Evolutionary conservation across 2,329 filamentous ascomycete genomes (phyloP).

Genomic region (Cordyceps cicadae): DNA sequence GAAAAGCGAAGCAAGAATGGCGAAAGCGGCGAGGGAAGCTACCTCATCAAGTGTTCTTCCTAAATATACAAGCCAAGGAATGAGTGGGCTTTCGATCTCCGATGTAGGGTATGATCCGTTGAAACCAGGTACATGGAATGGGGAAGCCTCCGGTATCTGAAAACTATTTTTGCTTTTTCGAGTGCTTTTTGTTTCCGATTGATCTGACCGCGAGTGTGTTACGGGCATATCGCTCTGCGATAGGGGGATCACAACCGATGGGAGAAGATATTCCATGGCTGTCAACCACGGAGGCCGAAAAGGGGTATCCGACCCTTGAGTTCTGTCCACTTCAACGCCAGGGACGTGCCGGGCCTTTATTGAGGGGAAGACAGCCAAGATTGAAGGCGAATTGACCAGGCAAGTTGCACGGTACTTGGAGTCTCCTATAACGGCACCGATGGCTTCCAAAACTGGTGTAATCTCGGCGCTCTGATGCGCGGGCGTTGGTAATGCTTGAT

Average conservation of each 20-base stretch:
- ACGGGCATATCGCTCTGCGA: constrained; percentile 22
- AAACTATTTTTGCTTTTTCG: constrained; percentile 23
- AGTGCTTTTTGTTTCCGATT: constrained; percentile 22
- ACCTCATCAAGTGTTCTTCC: constrained; percentile 49
- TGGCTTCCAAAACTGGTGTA: constrained; percentile 65
- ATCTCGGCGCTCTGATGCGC: constrained; percentile 53
- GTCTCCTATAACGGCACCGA: constrained; percentile 66
- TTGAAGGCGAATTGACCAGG: constrained; percentile 58
- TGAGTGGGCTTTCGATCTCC: constrained; percentile 59
- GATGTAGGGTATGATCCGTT: constrained; percentile 35
- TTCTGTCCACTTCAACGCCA: constrained; percentile 39
- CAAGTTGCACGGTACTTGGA: constrained; percentile 72
- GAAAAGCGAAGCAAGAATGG: constrained; percentile 61
- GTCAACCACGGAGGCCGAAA: constrained; percentile 38
- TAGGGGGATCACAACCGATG: constrained; percentile 40
- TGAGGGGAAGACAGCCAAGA: constrained; percentile 60
- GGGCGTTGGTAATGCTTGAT: constrained; percentile 51
- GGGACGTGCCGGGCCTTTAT: constrained; percentile 41
- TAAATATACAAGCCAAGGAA: constrained; percentile 64
- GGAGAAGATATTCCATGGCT: constrained; percentile 59
- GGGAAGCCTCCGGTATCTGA: constrained; percentile 23
- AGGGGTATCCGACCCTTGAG: constrained; percentile 45
- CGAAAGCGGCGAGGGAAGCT: constrained; percentile 59
- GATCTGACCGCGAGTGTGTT: constrained; percentile 17
- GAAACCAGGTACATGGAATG: constrained; percentile 19